phyloP scores from a whole-genome alignment of 176 grass and related monocot species.

The Stipa capillata region DNA sequence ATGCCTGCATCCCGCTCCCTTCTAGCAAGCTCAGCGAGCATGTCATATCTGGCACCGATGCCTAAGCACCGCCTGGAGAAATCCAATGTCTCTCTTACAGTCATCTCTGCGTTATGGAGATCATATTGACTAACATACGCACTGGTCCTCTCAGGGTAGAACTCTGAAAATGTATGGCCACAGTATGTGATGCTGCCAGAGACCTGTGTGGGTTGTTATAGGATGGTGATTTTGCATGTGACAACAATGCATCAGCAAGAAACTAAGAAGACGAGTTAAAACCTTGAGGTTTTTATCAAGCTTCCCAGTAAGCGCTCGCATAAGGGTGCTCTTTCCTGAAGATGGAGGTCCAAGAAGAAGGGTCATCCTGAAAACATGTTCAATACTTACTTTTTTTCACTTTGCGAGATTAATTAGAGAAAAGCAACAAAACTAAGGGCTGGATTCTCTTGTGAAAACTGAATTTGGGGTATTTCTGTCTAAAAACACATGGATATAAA shows the following conservation, averaged over 20 bases:
- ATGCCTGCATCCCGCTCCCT: constrained; percentile 54
- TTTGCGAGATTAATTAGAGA: not conserved
- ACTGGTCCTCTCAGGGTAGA: constrained; percentile 53
- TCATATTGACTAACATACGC: constrained; percentile 62
- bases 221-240: not conserved
- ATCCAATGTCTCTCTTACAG: constrained; percentile 58
- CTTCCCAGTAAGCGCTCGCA: constrained; percentile 64
- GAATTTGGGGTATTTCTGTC: not conserved
- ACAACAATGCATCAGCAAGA: not conserved
- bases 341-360: too few species aligned
- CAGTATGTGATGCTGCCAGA: constrained; percentile 45
- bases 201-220: constrained; percentile 6
- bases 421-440: not conserved
- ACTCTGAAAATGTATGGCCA: constrained; percentile 45
- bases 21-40: constrained; percentile 37
- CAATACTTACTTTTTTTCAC: not conserved
- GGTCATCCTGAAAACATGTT: constrained; percentile 56
- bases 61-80: constrained; percentile 56
- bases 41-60: constrained; percentile 49
- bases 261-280: not conserved
- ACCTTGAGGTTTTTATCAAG: constrained; percentile 69
- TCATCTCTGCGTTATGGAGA: constrained; percentile 65
- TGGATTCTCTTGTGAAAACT: not conserved
- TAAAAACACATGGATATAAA: not conserved
- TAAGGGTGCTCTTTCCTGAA: constrained; percentile 74